phyloP scores from a whole-genome alignment of 345 rosid species.

The Sonneratia alba region DNA sequence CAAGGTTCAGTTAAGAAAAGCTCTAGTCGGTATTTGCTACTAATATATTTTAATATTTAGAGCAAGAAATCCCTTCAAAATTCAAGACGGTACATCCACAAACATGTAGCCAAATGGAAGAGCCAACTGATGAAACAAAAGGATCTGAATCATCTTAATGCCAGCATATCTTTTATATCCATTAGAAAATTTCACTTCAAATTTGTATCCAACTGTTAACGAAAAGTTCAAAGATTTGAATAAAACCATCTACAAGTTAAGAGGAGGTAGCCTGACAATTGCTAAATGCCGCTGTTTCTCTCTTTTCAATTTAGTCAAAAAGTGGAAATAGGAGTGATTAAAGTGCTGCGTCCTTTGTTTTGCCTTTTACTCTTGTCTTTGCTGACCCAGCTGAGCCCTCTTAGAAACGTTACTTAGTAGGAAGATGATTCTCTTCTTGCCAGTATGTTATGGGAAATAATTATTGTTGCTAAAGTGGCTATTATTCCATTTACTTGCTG shows the following conservation, averaged over 20 bases:
- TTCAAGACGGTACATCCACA: too few relatives aligned
- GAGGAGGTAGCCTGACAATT: background rate
- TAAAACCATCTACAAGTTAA: background rate
- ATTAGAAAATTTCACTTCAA: background rate
- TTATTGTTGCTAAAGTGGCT: background rate
- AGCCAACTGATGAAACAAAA: background rate
- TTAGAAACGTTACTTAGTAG: background rate
- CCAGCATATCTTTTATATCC: background rate
- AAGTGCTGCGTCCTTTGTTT: background rate
- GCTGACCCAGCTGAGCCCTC: background rate
- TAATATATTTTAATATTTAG: too few relatives aligned
- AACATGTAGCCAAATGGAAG: background rate
- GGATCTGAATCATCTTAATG: background rate
- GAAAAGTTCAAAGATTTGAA: background rate
- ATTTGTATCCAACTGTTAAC: background rate
- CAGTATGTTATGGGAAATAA: background rate
- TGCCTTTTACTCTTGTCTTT: background rate
- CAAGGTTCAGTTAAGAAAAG: background rate
- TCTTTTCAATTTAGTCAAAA: background rate
- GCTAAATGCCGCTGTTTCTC: background rate
- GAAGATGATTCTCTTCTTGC: background rate
- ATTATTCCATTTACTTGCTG: background rate
- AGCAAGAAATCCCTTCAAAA: too few relatives aligned
- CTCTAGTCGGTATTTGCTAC: background rate
- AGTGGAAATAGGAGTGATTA: too few relatives aligned